phyloP scores from a whole-genome alignment of 192 early-diverging fungal species.

The Chytriomyces confervae region DNA sequence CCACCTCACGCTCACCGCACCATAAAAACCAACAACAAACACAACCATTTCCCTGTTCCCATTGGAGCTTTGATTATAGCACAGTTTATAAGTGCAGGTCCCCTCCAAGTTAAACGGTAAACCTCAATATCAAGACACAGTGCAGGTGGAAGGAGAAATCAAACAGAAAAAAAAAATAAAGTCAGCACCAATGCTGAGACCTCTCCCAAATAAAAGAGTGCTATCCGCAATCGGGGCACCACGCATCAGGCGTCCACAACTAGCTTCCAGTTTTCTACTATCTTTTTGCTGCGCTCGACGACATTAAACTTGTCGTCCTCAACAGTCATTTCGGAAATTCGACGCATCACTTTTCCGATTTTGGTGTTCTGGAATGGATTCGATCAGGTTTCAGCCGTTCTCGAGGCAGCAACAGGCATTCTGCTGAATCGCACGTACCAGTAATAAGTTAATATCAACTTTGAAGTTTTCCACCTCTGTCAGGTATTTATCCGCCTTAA shows the following conservation, averaged over 20 bases:
- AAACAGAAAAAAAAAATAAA: no score
- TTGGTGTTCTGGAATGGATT: conserved; percentile 28
- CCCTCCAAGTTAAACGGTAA: no score
- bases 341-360: conserved; percentile 38
- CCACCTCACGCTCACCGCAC: no score
- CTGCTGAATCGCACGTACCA: conserved; percentile 21
- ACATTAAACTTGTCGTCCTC: conserved; percentile 26
- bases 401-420: background rate
- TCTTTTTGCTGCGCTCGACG: conserved; percentile 1
- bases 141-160: no score
- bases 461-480: conserved; percentile 33
- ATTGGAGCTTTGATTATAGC: no score
- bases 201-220: background rate
- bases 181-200: no score
- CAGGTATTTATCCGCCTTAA: conserved; percentile 33
- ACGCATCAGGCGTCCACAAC: conserved; percentile 19
- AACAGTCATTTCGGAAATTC: conserved; percentile 33
- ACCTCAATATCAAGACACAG: no score
- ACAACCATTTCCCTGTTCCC: no score
- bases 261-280: conserved; percentile 32
- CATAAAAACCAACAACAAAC: no score
- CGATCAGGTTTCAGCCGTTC: background rate
- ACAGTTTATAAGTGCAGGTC: no score
- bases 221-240: background rate
- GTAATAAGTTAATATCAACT: conserved; percentile 17